Evolutionary conservation across 2,329 filamentous ascomycete genomes (phyloP).

Genomic region (Cadophora sp.): DNA sequence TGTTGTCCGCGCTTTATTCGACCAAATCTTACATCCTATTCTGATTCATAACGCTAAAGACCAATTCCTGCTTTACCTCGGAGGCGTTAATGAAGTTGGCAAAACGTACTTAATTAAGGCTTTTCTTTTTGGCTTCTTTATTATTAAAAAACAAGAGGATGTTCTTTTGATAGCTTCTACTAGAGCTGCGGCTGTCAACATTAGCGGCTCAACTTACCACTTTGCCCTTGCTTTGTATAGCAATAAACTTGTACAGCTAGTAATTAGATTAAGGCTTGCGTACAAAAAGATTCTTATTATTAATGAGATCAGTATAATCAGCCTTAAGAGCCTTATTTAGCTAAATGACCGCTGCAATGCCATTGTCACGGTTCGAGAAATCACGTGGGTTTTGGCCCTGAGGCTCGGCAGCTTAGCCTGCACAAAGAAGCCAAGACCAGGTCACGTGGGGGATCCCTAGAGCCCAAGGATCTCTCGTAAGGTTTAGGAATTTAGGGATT

Average conservation of each 20-base stretch:
- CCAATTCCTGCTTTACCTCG: not conserved
- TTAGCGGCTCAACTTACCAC: not conserved
- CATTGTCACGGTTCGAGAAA: too few species aligned
- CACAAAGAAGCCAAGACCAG: too few species aligned
- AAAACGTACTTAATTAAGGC: not conserved
- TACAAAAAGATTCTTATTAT: not conserved
- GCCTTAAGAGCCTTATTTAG: not conserved
- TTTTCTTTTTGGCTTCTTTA: not conserved
- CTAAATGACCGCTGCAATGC: not conserved
- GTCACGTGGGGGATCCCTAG: too few species aligned
- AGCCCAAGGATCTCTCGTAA: too few species aligned
- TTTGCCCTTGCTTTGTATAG: not conserved
- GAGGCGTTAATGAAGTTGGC: not conserved
- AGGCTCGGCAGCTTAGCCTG: too few species aligned
- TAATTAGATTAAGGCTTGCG: not conserved
- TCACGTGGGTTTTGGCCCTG: too few species aligned
- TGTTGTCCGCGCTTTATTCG: not conserved
- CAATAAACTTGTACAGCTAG: not conserved
- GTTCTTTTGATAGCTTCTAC: not conserved
- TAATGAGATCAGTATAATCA: not conserved
- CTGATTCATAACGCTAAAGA: not conserved
- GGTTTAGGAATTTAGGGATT: too few species aligned
- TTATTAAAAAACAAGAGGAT: not conserved
- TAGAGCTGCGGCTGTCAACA: not conserved
- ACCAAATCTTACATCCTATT: constrained; percentile 5